Evolutionary conservation across 78 protist species (phyloP).

Genomic region (Mastigamoeba balamuthi): DNA sequence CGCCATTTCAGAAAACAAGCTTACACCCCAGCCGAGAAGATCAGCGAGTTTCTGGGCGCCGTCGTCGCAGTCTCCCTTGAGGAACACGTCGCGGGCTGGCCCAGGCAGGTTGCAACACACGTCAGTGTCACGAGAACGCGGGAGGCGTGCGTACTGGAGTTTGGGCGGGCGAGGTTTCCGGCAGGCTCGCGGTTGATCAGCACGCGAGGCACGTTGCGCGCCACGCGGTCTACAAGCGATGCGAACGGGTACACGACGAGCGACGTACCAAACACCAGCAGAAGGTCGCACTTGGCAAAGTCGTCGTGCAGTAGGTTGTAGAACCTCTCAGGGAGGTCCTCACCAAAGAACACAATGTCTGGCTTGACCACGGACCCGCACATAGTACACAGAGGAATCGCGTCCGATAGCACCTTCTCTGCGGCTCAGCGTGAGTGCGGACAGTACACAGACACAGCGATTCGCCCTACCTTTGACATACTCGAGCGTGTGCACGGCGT

Average conservation of each 20-base stretch:
- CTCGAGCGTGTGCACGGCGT: background rate
- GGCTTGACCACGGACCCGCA: slow-evolving; percentile 53
- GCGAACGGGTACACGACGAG: slow-evolving; percentile 34
- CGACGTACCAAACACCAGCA: slow-evolving; percentile 62
- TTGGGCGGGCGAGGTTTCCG: too few relatives aligned
- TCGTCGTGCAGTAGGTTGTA: slow-evolving; percentile 14
- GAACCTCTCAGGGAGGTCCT: slow-evolving; percentile 57
- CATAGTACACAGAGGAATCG: slow-evolving; percentile 45
- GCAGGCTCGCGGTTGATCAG: slow-evolving; percentile 65
- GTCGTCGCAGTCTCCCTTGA: background rate
- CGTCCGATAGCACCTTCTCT: slow-evolving; percentile 18
- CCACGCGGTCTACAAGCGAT: slow-evolving; percentile 14
- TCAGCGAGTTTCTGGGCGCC: background rate
- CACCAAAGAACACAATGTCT: slow-evolving; percentile 79
- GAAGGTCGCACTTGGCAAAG: slow-evolving; percentile 37
- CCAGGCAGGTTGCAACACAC: background rate
- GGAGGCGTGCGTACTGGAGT: background rate
- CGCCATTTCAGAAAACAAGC: too few relatives aligned
- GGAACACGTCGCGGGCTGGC: background rate
- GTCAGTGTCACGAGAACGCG: background rate
- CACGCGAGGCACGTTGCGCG: slow-evolving; percentile 29
- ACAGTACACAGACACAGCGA: background rate
- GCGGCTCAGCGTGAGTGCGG: background rate
- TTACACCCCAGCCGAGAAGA: background rate
- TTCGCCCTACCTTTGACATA: slow-evolving; percentile 7